A percentile compares a stretch with the other conserved stretches of the same genome.
phyloP scores from a whole-genome alignment of 2,329 filamentous ascomycete genomes.

The Ascochyta pisi region DNA sequence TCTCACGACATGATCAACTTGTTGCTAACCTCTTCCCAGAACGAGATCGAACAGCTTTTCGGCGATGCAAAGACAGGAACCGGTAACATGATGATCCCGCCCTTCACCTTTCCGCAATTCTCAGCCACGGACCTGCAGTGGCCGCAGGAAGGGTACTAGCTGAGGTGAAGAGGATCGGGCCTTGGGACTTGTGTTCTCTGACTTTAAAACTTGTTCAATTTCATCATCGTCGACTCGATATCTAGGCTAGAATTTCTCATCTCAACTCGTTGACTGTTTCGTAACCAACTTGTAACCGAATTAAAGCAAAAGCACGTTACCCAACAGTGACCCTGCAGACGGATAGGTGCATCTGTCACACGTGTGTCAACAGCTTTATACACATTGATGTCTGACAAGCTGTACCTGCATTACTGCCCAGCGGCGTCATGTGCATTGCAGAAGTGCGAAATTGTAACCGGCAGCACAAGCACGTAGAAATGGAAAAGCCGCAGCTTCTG shows the following conservation, averaged over 20 bases:
- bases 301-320: background rate
- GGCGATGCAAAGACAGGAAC: conserved; percentile 38
- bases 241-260: background rate
- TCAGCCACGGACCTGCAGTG: conserved; percentile 34
- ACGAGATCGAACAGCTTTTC: conserved; percentile 57
- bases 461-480: background rate
- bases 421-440: no score
- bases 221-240: no score
- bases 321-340: conserved; percentile 1
- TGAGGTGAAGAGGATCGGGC: background rate
- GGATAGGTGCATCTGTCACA: background rate
- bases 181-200: no score
- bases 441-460: no score
- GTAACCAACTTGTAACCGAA: background rate
- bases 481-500: background rate
- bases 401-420: background rate
- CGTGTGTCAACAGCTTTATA: background rate
- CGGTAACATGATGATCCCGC: conserved; percentile 43
- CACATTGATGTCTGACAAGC: conserved; percentile 2
- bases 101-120: conserved; percentile 45
- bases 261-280: background rate
- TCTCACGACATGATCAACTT: background rate
- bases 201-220: no score
- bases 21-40: conserved; percentile 40
- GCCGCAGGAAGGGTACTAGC: conserved; percentile 12